A percentile compares a stretch with the other conserved stretches of the same genome.
phyloP scores from a whole-genome alignment of 495 filamentous ascomycete species.

The Neurospora hispaniola region DNA sequence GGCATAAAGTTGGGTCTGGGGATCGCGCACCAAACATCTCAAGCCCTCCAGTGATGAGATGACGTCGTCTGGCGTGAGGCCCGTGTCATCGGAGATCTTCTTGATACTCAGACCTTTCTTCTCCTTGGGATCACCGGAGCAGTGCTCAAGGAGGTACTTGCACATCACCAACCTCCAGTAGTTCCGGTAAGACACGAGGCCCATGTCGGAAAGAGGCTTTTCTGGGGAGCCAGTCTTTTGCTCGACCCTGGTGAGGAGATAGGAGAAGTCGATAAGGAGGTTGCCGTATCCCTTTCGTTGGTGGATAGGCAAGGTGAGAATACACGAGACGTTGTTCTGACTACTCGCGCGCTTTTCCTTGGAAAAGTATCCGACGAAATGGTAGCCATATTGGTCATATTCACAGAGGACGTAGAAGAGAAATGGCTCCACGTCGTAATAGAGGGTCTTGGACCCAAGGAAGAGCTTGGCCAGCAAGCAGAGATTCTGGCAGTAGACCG shows the following conservation, averaged over 20 bases:
- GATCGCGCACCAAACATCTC: conserved; percentile 80
- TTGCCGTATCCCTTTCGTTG: conserved; percentile 96
- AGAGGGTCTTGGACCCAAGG: conserved; percentile 91
- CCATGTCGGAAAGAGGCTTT: conserved; percentile 97
- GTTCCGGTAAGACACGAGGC: conserved; percentile 88
- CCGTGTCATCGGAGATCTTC: conserved; percentile 80
- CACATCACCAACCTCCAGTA: conserved; percentile 91
- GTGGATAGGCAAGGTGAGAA: conserved; percentile 88
- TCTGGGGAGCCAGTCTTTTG: conserved; percentile 93
- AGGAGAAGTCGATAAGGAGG: conserved; percentile 94
- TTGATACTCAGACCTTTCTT: conserved; percentile 60
- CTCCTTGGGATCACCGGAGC: conserved; percentile 33
- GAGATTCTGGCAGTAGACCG: conserved; percentile 94
- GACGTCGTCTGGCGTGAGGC: conserved; percentile 93
- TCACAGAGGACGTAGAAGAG: conserved; percentile 98
- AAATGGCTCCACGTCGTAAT: conserved; percentile 98
- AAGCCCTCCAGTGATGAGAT: conserved; percentile 85
- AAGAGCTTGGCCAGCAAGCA: conserved; percentile 95
- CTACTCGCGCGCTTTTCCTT: conserved; percentile 96
- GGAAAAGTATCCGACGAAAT: conserved; percentile 98
- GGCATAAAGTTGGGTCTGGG: conserved; percentile 77
- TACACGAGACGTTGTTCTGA: conserved; percentile 95
- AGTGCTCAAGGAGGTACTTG: conserved; percentile 50
- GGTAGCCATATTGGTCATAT: conserved; percentile 83
- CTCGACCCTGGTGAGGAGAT: conserved; percentile 86